phyloP scores from a whole-genome alignment of 108 stramenopile species.

The Cyclotella cryptica region DNA sequence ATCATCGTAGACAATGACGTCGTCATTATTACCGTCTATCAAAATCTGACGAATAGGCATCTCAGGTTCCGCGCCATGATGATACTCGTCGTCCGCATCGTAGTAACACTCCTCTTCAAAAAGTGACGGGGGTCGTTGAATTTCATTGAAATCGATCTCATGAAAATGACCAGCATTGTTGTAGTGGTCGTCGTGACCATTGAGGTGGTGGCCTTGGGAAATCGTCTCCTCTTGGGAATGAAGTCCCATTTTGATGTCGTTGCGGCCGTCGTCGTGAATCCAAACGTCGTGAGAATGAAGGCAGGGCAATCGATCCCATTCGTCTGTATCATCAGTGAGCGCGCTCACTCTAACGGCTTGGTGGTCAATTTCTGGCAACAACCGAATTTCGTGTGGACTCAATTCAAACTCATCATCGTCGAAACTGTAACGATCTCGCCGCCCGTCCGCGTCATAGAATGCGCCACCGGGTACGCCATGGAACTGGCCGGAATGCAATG shows the following conservation, averaged over 20 bases:
- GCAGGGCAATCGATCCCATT: no score
- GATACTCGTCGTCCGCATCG: conserved; percentile 20
- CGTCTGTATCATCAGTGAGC: no score
- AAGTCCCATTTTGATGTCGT: background rate
- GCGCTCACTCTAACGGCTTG: no score
- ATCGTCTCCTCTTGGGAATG: background rate
- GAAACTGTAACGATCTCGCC: no score
- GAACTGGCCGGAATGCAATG: no score
- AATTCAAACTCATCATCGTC: no score
- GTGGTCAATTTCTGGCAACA: no score
- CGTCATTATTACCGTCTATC: background rate
- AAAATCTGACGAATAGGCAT: conserved; percentile 7
- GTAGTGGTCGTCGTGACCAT: background rate
- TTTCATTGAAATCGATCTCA: background rate
- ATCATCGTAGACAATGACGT: background rate
- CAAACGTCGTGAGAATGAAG: no score
- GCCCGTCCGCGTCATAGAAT: no score
- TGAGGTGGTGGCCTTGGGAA: background rate
- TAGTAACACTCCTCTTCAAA: conserved; percentile 5
- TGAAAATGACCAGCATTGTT: background rate
- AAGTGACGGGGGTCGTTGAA: conserved; percentile 6
- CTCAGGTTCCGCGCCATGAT: background rate
- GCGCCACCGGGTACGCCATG: no score
- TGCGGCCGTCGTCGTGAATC: background rate
- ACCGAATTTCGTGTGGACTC: no score